Evolutionary conservation across 768 basidiomycete species (phyloP), one percentile per base, ranked within the genome.

Genomic region (Tephrocybe sp.): DNA sequence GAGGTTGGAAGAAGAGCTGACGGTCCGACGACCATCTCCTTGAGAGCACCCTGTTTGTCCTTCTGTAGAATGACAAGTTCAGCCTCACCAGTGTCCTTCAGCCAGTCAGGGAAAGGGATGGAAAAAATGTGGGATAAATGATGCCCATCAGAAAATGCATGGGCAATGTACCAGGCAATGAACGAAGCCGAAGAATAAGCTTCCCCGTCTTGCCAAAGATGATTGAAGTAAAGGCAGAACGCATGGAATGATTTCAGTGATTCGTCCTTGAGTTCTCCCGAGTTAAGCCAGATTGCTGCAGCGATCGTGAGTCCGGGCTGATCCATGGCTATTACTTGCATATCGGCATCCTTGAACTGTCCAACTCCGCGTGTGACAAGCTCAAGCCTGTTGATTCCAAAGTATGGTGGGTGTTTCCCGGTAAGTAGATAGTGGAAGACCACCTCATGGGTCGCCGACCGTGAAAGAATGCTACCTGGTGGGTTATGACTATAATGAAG

Each of bases 321-420:
- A 19, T 43, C 42, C 19, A 49, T n/a, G 3, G 41, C 21, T 49
- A 49, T 48, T 15, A 39, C 37, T 11, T 38, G 19, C 39, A 42
- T 49, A 15, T 49, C 33, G 6, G 10, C 22, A 8, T 49, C 48
- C 22, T 24, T 36, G 18, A 42, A 49, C 13, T 43, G 33, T n/a
- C 42, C 42, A 1, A 43, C 34, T 3, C 42, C 42, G 24, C 41
- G 37, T 24, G 8, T 37, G 16, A 50, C 42, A 3, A 50, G 23
- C 3, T 43, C 49, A 1, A 50, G 31, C 24, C 42, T 37, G 24
- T 27, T 31, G 9, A 42, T 34, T 8, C 16, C 33, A n/a, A 34
- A 49, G 16, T 7, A 25, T 1, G 41, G 9, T 1, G 48, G 48
- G 22, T 49, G 48, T 11, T 34, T 6, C 8, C 48, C 48, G 11